Conservation (phyloP, 306 rosid genomes). For the Hylodesmum podocarpum region DNA sequence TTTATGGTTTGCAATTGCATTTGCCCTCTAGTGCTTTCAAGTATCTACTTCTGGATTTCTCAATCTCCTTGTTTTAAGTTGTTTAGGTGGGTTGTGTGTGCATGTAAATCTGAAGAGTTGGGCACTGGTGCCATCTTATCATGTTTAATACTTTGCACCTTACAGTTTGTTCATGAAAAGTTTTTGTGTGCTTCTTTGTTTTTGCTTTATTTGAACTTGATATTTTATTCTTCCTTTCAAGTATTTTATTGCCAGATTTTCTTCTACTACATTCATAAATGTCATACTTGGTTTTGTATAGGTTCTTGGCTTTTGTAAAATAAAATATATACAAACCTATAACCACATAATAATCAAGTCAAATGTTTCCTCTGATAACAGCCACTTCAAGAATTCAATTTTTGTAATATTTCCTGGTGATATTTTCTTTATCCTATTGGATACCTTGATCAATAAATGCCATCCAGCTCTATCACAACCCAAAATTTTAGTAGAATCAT, state of each 20-base stretch:
- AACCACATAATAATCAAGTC: too few relatives aligned
- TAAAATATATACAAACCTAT: neutral
- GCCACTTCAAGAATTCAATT: neutral
- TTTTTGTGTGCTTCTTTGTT: neutral
- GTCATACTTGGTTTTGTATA: neutral
- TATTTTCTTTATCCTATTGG: too few relatives aligned
- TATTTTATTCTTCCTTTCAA: neutral
- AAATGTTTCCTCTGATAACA: too few relatives aligned
- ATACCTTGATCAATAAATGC: too few relatives aligned
- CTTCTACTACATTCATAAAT: neutral
- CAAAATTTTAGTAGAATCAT: neutral
- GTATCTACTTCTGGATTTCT: neutral
- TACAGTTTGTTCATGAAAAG: neutral
- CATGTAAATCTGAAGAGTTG: neutral
- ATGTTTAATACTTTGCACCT: neutral
- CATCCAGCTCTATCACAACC: too few relatives aligned
- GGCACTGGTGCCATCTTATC: neutral
- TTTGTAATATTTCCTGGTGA: neutral
- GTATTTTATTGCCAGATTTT: neutral
- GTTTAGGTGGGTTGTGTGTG: neutral
- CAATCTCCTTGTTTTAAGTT: neutral
- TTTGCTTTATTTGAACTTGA: neutral
- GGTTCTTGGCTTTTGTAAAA: neutral
- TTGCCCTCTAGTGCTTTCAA: neutral
- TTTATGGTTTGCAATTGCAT: neutral